Percentiles rank a stretch among this genome's conserved stretches.
Evolutionary conservation across 345 rosid species (phyloP).

Genomic region (Brassica juncea): DNA sequence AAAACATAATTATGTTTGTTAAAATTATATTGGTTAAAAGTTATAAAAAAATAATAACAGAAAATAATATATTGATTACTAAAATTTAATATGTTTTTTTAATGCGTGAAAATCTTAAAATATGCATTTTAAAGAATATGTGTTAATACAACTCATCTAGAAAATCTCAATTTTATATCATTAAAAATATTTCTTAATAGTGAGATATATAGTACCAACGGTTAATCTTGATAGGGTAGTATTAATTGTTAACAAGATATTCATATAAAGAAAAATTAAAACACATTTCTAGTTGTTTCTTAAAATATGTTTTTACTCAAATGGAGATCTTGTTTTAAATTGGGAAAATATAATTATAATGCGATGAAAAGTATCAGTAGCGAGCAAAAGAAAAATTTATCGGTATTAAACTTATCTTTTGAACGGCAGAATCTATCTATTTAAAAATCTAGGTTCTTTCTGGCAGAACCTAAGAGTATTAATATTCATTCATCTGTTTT

Average conservation of each 20-base stretch:
- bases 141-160: not conserved
- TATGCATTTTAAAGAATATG: no score
- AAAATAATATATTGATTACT: no score
- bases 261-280: not conserved
- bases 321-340: not conserved
- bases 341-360: no score
- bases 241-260: not conserved
- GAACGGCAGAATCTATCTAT: not conserved
- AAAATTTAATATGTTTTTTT: no score
- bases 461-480: not conserved
- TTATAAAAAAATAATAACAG: no score
- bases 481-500: not conserved
- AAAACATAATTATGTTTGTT: no score
- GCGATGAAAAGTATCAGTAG: no score
- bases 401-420: no score
- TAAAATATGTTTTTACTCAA: not conserved
- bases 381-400: no score
- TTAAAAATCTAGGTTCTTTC: not conserved
- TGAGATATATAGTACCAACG: not conserved
- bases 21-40: no score
- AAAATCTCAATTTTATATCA: not conserved
- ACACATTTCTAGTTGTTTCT: not conserved
- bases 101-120: no score
- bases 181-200: not conserved
- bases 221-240: not conserved